Evolutionary conservation across 2,329 filamentous ascomycete genomes (phyloP).

Genomic region (Paramyrothecium sp.): DNA sequence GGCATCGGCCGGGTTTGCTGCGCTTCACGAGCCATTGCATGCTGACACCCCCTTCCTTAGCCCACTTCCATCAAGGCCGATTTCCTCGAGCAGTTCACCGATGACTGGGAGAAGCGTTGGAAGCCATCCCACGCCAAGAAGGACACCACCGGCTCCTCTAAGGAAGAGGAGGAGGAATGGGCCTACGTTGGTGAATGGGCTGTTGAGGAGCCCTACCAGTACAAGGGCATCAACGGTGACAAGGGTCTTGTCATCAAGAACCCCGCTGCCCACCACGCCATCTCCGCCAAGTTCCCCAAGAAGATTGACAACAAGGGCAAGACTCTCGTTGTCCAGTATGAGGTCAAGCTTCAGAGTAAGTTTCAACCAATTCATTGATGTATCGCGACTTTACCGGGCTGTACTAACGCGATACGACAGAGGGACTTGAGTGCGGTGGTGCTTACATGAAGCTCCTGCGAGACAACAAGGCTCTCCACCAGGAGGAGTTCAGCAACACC

Average conservation of each 20-base stretch:
- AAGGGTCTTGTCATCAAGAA: constrained; percentile 99
- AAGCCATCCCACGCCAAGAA: constrained; percentile 96
- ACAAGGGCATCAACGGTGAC: constrained; percentile 91
- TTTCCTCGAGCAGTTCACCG: constrained; percentile 98
- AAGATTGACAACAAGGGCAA: constrained; percentile 97
- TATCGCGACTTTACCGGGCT: neutral
- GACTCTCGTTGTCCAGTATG: constrained; percentile 95
- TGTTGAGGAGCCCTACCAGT: constrained; percentile 88
- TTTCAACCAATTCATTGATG: constrained; percentile 17
- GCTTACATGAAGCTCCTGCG: constrained; percentile 99
- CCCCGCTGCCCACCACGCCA: constrained; percentile 95
- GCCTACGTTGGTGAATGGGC: constrained; percentile 96
- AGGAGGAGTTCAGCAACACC: constrained; percentile 96
- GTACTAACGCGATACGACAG: constrained; percentile 40
- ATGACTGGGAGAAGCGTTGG: constrained; percentile 93
- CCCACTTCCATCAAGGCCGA: constrained; percentile 85
- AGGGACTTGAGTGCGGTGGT: constrained; percentile 95
- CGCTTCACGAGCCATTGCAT: constrained; percentile 12
- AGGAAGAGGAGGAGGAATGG: constrained; percentile 80
- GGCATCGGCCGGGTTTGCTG: neutral
- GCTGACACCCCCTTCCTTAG: constrained; percentile 47
- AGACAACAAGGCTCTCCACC: constrained; percentile 94
- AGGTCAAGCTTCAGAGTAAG: constrained; percentile 98
- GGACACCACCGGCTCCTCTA: constrained; percentile 69
- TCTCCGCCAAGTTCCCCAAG: constrained; percentile 97